phyloP scores from a whole-genome alignment of 306 rosid species.

The Vicia villosa region DNA sequence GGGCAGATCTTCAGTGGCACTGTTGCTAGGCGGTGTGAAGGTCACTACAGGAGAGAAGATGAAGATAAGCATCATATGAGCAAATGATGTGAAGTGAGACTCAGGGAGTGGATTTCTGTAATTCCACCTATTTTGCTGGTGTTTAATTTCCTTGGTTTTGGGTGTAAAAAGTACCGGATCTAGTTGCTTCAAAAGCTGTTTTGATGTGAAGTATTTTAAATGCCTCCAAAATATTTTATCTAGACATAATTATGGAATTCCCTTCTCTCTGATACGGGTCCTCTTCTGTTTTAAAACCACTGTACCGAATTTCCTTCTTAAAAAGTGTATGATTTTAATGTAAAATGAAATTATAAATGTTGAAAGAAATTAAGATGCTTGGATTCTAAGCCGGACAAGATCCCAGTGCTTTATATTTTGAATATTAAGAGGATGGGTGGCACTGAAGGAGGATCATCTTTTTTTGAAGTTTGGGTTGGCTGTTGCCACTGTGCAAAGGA shows the following conservation, averaged over 20 bases:
- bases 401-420: not conserved
- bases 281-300: not conserved
- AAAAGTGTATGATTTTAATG: not conserved
- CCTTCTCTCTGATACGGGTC: not conserved
- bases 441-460: not conserved
- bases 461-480: conserved; percentile 4
- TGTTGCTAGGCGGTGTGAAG: not conserved
- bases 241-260: not conserved
- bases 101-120: not conserved
- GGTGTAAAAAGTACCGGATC: not conserved
- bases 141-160: not conserved
- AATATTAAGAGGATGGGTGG: not conserved
- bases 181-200: not conserved
- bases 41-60: not conserved
- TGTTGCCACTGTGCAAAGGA: not conserved
- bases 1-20: conserved; percentile 4
- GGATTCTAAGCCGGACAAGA: not conserved
- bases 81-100: conserved; percentile 8
- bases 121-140: not conserved
- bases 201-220: not conserved
- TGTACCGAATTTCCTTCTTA: not conserved
- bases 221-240: not conserved
- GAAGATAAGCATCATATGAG: not conserved
- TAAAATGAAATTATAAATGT: not conserved
- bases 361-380: not conserved